Evolutionary conservation across 345 rosid genomes (phyloP), one percentile per base, ranked within the genome.

Genomic region (Kandelia obovata): DNA sequence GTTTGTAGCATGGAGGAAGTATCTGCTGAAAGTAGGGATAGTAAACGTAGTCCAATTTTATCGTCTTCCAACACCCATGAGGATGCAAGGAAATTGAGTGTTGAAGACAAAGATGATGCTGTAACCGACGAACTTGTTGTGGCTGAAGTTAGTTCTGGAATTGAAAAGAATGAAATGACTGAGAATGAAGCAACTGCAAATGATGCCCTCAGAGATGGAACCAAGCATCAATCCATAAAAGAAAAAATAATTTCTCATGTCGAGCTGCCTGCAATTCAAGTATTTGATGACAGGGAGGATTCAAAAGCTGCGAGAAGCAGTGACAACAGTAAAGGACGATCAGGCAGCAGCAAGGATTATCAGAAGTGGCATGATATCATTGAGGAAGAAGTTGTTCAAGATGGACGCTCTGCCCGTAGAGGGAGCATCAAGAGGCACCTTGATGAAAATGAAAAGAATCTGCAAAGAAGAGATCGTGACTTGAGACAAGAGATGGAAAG

Each of bases 361-460:
- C 89, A 80, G 69, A 90, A 86, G 77, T 70, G 84, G 77, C 85
- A 74, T 63, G 92, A 85, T 78, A 77, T 84, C 63, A 81, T 72
- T 61, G 99, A 90, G 53, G 99, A 95, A 76, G 99, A 95, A 81
- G 90, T 90, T 75, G 74, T 85, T 75, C 96, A 92, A 83, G 91
- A 72, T 72, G 79, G 82, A 58, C 82, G 73, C 68, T 79, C 76
- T 66, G 61, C 76, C 49, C 89, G 79, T 39, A 59, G 59, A 27
- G 82, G 82, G 37, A 82, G 74, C 71, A 49, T 66, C 67, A 85
- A 72, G 70, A 86, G 76, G 80, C 83, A 74, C 26, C 82, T 79
- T 69, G 87, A 86, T 60, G 87, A 83, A 75, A 79, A 73, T 76
- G 86, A 85, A 67, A 85, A 72, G 21, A 77, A 79, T 75, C 80